A percentile compares a stretch with the other conserved stretches of the same genome.
These are phyloP conservation scores for Prunella vulgaris DNA, from an alignment of 257 asterid genomes.

Conservation along the genomic window DNA sequence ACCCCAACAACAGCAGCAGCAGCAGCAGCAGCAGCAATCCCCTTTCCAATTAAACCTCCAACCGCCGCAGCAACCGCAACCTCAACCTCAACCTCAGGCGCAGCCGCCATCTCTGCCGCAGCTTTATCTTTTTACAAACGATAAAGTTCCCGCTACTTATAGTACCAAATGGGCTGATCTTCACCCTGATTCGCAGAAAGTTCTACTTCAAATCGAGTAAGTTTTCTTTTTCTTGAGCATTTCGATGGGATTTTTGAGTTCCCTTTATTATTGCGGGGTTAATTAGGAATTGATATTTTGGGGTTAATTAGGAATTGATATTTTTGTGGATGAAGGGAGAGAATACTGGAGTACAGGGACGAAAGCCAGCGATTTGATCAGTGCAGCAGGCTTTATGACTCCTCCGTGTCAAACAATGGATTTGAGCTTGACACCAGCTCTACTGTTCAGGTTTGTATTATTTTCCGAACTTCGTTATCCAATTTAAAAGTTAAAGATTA, in stretches of 20 bases:
- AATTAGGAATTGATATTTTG: conserved; percentile 7
- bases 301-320: conserved; percentile 4
- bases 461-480: neutral
- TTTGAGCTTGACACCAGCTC: conserved; percentile 89
- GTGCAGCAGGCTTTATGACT: conserved; percentile 83
- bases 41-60: conserved; percentile 43
- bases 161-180: conserved; percentile 95
- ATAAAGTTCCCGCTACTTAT: conserved; percentile 80
- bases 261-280: neutral
- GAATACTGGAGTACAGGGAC: conserved; percentile 77
- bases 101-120: conserved; percentile 58
- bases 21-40: conserved; percentile 44
- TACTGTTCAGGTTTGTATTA: conserved; percentile 55
- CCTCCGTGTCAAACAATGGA: conserved; percentile 68
- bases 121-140: conserved; percentile 64
- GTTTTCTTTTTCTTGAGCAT: conserved; percentile 11
- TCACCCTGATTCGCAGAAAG: conserved; percentile 89
- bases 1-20: conserved; percentile 41
- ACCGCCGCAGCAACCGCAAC: conserved; percentile 36
- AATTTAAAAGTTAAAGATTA: neutral
- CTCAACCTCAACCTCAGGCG: conserved; percentile 27
- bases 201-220: conserved; percentile 81
- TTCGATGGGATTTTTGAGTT: neutral
- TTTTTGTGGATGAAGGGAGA: conserved; percentile 54
- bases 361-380: conserved; percentile 93